These are phyloP conservation scores for Russula compacta DNA, from an alignment of 768 basidiomycete genomes.

Conservation along the genomic window DNA sequence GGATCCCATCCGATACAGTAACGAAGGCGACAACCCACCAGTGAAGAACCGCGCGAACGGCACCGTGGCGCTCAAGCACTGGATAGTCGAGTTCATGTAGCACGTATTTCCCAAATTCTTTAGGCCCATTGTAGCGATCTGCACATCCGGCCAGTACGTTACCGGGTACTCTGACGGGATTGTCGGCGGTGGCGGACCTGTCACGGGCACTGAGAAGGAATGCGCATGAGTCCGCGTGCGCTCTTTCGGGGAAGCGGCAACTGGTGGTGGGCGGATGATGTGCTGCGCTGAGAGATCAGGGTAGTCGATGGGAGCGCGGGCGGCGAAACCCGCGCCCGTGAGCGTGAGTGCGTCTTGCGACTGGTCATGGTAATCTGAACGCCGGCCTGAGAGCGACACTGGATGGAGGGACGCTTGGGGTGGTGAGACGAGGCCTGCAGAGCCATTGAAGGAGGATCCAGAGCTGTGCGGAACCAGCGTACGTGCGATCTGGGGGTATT, in stretches of 20 bases:
- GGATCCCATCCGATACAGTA: neutral
- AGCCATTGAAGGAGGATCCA: slow-evolving; percentile 34
- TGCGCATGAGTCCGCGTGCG: slow-evolving; percentile 42
- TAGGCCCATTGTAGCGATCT: slow-evolving; percentile 74
- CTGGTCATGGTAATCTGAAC: slow-evolving; percentile 75
- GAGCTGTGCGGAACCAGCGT: slow-evolving; percentile 32
- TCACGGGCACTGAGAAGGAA: slow-evolving; percentile 27
- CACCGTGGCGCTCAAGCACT: slow-evolving; percentile 90
- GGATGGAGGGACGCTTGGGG: slow-evolving; percentile 83
- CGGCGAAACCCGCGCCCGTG: slow-evolving; percentile 30
- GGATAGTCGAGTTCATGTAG: slow-evolving; percentile 98
- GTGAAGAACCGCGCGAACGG: slow-evolving; percentile 92
- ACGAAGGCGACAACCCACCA: slow-evolving; percentile 38
- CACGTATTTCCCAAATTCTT: slow-evolving; percentile 97
- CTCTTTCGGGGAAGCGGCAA: slow-evolving; percentile 68
- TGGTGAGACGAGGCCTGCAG: slow-evolving; percentile 43
- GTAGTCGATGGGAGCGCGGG: slow-evolving; percentile 64
- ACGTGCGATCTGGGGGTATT: slow-evolving; percentile 43
- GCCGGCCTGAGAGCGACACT: slow-evolving; percentile 59
- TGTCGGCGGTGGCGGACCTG: slow-evolving; percentile 50
- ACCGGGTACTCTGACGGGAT: slow-evolving; percentile 74
- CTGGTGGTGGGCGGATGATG: slow-evolving; percentile 70
- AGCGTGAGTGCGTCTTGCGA: slow-evolving; percentile 48
- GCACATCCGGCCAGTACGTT: slow-evolving; percentile 73
- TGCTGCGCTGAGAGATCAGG: slow-evolving; percentile 58